Evolutionary conservation across 805 yeast species (phyloP), one percentile per base, ranked within the genome.

Genomic region (Pichia phayaonensis): DNA sequence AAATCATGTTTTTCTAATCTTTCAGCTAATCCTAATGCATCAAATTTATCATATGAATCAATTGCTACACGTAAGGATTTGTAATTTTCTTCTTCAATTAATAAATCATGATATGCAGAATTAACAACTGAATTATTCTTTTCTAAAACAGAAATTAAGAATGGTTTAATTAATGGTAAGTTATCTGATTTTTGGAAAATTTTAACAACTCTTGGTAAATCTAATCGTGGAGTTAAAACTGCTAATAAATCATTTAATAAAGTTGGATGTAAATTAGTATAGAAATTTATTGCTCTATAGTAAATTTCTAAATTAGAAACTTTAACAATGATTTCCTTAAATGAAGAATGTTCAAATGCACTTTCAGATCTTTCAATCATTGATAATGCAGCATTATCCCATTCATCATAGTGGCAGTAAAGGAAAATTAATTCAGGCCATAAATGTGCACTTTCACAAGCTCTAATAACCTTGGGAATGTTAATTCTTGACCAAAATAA

Each of bases 401-500:
- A 94, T 73, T 94, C 99, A 66, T 94, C 99, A 68, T 94, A 94
- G 70, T 94, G 99, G 66, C 97, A 90, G 73, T 92, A 92, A 68
- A 94, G 75, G 83, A 94, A 94, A 51, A 94, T 89, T 60, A 92
- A 76, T 72, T 94, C 99, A 21, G 95, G 94, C 90, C 97, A 94
- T 64, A 94, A 74, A 65, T 94, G 99, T 40, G 96, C 94, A 51
- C 73, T 81, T 70, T 92, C 97, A 63, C 94, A 86, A 31, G 97
- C 97, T 57, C 87, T 82, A 58, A 94, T 85, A 46, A 89, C 98
- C 74, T 92, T 94, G 60, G 99, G 98, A 73, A 94, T 92, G 69
- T 94, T 94, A 68, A 94, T 80, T 72, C 99, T 85, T 15, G 97
- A 90, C 98, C 98, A 94, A 80, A 94, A 94, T 63, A 94, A 74